These are phyloP conservation scores for Nannizziopsis arthrosporioides DNA, from an alignment of 2,329 filamentous ascomycete genomes.

Conservation along the genomic window DNA sequence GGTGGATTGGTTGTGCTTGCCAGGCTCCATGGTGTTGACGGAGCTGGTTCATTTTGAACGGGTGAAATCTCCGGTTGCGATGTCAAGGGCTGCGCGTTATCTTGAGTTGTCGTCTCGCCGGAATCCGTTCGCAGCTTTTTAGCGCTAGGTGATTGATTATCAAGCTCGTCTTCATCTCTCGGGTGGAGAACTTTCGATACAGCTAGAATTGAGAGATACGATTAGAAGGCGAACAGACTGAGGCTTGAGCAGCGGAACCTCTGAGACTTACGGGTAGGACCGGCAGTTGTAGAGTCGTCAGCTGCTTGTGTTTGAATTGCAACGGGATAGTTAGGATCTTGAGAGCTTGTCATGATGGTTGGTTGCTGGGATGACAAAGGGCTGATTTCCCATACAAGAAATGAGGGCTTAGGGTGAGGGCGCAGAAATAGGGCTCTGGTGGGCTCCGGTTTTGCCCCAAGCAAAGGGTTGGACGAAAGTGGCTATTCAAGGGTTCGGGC, in stretches of 20 bases:
- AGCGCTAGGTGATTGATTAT: conserved; percentile 24
- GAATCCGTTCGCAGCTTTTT: conserved; percentile 33
- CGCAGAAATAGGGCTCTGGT: conserved; percentile 33
- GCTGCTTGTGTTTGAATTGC: background rate
- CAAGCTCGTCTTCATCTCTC: conserved; percentile 24
- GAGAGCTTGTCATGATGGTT: conserved; percentile 2
- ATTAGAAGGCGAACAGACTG: background rate
- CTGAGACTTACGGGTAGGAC: background rate
- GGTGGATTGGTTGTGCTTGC: background rate
- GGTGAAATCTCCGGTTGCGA: conserved; percentile 11
- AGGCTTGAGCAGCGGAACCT: background rate
- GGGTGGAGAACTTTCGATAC: conserved; percentile 22
- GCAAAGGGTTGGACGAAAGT: background rate
- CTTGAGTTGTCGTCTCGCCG: conserved; percentile 12
- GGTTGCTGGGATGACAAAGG: conserved; percentile 8
- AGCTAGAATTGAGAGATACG: conserved; percentile 9
- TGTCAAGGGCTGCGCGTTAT: background rate
- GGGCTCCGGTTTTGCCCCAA: conserved; percentile 7
- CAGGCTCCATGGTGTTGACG: conserved; percentile 7
- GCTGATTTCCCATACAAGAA: conserved; percentile 35
- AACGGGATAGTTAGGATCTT: background rate
- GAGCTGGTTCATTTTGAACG: background rate
- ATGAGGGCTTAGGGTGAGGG: conserved; percentile 41
- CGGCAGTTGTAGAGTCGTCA: background rate
- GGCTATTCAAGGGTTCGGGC: too few species aligned